Evolutionary conservation across 306 rosid species (phyloP), one percentile per base, ranked within the genome.

Genomic region (Delonix regia): DNA sequence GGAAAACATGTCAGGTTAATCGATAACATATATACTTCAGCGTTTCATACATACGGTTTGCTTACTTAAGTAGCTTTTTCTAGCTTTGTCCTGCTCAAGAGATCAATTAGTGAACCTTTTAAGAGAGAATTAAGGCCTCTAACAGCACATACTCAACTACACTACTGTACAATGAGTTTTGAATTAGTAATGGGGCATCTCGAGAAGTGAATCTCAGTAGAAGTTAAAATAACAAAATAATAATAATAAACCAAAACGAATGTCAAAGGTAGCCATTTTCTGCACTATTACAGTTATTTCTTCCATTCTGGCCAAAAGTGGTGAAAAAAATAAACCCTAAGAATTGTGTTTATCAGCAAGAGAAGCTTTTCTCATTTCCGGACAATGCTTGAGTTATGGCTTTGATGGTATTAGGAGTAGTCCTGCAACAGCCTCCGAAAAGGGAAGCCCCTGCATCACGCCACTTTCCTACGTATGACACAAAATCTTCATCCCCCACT

Each of bases 391-490:
- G 80, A 4, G 88, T 41, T 64, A 90, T 89, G 89, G 90, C 97
- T 75, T 80, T 74, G 70, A 94, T 85, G 6, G 97, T 92, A 2
- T 85, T 85, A 27, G 99, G 99, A 71, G 93, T 92, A 33, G 99
- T 94, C 80, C 93, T 89, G 85, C 99, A 92, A 60, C 99, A 94
- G 16, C 99, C 99, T 51, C 99, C 99, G 55, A 94, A 89, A 7
- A 94, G 77, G 41, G 93, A 82, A 73, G 97, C 97, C 67, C 97
- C 97, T 0, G 94, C 95, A 76, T 90, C 85, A 36, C 85, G 80
- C 99, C 99, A 94, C 80, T 90, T 92, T 4, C 73, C 84, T 25
- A 90, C 61, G 25, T 89, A 92, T n/a, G 92, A 66, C 2, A 93
- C 97, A 82, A 92, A 94, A 80, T 92, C 97, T 69, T 86, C 91